These are phyloP conservation scores for Circinella minor DNA, from an alignment of 371 early-diverging fungal species.

Conservation along the genomic window DNA sequence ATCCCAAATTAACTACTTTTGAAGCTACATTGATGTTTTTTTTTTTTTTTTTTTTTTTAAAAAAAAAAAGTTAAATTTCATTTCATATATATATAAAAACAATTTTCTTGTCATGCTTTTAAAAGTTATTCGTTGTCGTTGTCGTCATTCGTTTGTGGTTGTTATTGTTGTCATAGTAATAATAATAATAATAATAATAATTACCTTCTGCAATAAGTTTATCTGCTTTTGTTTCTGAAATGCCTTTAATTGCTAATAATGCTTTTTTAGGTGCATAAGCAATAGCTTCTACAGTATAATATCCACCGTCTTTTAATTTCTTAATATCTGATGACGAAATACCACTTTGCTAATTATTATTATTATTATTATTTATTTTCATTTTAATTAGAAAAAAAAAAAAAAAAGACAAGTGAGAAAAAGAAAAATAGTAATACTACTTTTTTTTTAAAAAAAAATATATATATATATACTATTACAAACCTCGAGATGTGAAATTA, in stretches of 20 bases:
- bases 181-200: constrained; percentile 26
- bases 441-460: too few species aligned
- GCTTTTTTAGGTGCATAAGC: constrained; percentile 97
- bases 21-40: constrained; percentile 82
- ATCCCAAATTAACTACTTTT: constrained; percentile 96
- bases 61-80: too few species aligned
- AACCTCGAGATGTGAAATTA: constrained; percentile 31
- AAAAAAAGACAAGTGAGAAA: background rate
- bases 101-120: too few species aligned
- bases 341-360: constrained; percentile 70
- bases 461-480: too few species aligned
- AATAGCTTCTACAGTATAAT: constrained; percentile 93
- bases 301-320: constrained; percentile 94
- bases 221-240: constrained; percentile 98
- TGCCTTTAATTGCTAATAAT: constrained; percentile 94
- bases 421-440: too few species aligned
- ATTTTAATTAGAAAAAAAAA: background rate
- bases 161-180: background rate
- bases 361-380: too few species aligned
- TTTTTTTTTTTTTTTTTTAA: too few species aligned
- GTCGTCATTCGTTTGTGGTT: too few species aligned
- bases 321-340: constrained; percentile 84
- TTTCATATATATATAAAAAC: too few species aligned
- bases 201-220: constrained; percentile 95
- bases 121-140: too few species aligned